phyloP scores from a whole-genome alignment of 2,329 filamentous ascomycete species.

The Exophiala bonariae region DNA sequence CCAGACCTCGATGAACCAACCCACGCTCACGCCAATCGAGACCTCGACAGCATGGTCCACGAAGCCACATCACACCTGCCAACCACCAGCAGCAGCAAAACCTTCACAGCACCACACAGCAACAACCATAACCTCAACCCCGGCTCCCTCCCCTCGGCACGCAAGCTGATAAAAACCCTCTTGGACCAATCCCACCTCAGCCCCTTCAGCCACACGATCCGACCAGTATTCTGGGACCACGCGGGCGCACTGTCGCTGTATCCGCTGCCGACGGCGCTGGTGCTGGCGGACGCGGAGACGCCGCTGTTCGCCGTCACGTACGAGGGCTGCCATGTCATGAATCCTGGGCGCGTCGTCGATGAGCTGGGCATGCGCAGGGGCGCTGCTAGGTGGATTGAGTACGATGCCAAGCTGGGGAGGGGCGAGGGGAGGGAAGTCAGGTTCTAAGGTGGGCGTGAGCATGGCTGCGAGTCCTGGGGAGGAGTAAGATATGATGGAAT shows the following conservation, averaged over 20 bases:
- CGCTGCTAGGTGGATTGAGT: constrained; percentile 83
- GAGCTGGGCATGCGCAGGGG: constrained; percentile 51
- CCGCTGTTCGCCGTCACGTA: constrained; percentile 86
- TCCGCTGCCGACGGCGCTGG: constrained; percentile 79
- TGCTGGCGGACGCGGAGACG: constrained; percentile 78
- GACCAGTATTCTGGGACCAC: constrained; percentile 90
- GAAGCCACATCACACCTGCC: constrained; percentile 28
- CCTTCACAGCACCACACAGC: constrained; percentile 11
- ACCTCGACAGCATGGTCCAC: constrained; percentile 19
- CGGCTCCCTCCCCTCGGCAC: constrained; percentile 50
- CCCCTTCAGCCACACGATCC: constrained; percentile 76
- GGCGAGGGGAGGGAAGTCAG: constrained; percentile 65
- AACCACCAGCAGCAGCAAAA: constrained; percentile 9
- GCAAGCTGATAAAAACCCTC: constrained; percentile 84
- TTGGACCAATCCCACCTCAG: constrained; percentile 87
- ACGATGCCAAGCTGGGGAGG: constrained; percentile 64
- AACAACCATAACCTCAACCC: constrained; percentile 9
- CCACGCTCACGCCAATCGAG: constrained; percentile 33
- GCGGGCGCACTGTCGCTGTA: constrained; percentile 76
- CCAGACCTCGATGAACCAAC: constrained; percentile 18
- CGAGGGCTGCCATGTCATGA: constrained; percentile 94
- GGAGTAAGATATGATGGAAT: too few relatives aligned
- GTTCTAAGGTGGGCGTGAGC: constrained; percentile 42
- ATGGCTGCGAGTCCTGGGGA: too few relatives aligned
- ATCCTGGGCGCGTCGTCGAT: constrained; percentile 73